Evolutionary conservation across 768 basidiomycete genomes (phyloP), one percentile per base, ranked within the genome.

Genomic region (Lactarius vividus): DNA sequence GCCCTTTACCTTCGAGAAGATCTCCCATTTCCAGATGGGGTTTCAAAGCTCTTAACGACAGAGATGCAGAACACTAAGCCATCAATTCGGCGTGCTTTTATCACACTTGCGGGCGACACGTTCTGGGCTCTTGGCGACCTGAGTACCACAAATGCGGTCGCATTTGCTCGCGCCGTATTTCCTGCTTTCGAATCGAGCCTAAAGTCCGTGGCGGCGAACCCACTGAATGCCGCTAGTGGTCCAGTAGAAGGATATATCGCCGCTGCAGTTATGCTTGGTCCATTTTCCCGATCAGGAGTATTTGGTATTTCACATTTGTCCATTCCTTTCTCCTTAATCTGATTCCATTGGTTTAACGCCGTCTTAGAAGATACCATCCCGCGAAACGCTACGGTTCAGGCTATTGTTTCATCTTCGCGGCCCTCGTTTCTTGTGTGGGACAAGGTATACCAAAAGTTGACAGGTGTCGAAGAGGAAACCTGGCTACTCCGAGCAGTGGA

Each of bases 381-480:
- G 28, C 79, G 77, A 69, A 86, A 86, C 73, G 58, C 81, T 33
- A 75, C 75, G 2, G 68, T 84, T n/a, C 79, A 81, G 39, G 75
- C 81, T 1, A 74, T 91, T n/a, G 72, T 75, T 20, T 75, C 75
- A 5, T 75, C 85, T 0, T 58, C 83, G 28, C 97, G 94, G 73
- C 91, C 93, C 0, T 88, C 91, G 1, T 97, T 97, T 77, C 75
- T 98, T 46, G 71, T 96, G 16, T 93, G 86, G 85, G 94, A 96
- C 61, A 94, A 91, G 74, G 86, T 92, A 0, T 94, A 93, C 71
- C 84, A 88, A 65, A 94, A 92, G 73, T 69, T 89, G 18, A 77
- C 79, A 8, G 82, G 85, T 7, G 70, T 80, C 0, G 81, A 82
- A 3, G 93, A 93, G 18, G 87, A 92, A 62, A 71, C 70, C 15